Percentiles rank a stretch among this genome's conserved stretches.
phyloP scores from a whole-genome alignment of 108 stramenopile genomes.

The Craspedostauros australis region DNA sequence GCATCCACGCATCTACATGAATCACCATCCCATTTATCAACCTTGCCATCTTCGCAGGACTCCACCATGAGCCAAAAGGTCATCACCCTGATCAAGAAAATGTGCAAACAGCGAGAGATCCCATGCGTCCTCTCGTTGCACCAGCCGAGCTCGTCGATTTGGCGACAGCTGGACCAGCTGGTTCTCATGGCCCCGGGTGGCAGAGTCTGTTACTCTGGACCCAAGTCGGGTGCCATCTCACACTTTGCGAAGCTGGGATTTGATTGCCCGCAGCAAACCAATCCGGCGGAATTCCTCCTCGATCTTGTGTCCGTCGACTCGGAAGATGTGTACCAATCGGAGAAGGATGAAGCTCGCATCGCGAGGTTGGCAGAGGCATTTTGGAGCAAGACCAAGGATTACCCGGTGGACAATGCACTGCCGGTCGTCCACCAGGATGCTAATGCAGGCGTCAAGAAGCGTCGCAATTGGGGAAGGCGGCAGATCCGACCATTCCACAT shows the following conservation, averaged over 20 bases:
- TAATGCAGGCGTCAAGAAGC: neutral
- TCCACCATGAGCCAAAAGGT: constrained; percentile 52
- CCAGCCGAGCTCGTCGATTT: constrained; percentile 72
- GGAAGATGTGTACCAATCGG: constrained; percentile 46
- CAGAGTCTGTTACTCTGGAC: constrained; percentile 60
- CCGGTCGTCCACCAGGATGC: neutral
- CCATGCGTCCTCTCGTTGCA: constrained; percentile 64
- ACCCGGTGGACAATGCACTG: neutral
- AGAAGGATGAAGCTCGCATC: constrained; percentile 47
- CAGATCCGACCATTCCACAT: constrained; percentile 1
- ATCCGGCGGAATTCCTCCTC: constrained; percentile 82
- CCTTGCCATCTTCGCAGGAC: constrained; percentile 7
- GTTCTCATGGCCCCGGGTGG: constrained; percentile 73
- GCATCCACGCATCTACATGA: no score
- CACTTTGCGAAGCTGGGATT: constrained; percentile 67
- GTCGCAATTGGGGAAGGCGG: neutral
- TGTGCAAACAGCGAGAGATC: constrained; percentile 50
- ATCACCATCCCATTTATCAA: no score
- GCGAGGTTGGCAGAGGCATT: constrained; percentile 29
- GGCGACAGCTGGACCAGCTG: constrained; percentile 50
- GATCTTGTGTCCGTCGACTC: constrained; percentile 73
- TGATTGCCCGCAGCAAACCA: constrained; percentile 57
- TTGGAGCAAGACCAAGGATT: constrained; percentile 7
- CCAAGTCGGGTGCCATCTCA: constrained; percentile 26
- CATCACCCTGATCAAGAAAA: constrained; percentile 37